Percentiles rank a stretch among this genome's conserved stretches.
Evolutionary conservation across 2,329 filamentous ascomycete species (phyloP).

Genomic region (Paecilomyces variotii): DNA sequence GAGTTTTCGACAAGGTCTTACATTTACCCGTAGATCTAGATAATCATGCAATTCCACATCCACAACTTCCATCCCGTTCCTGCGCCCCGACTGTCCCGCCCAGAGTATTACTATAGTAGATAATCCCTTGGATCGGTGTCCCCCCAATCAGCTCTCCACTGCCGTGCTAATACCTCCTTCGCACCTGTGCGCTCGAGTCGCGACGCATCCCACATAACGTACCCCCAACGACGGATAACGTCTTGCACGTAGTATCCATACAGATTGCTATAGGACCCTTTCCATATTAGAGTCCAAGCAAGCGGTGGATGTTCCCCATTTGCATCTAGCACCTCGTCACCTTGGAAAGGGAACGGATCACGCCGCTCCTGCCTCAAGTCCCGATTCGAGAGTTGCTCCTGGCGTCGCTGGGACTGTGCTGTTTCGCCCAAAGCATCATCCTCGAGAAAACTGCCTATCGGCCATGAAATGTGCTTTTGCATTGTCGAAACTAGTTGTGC

Average conservation of each 20-base stretch:
- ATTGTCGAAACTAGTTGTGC: constrained; percentile 7
- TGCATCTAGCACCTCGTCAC: not conserved
- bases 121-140: no score
- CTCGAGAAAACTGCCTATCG: not conserved
- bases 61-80: constrained; percentile 28
- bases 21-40: not conserved
- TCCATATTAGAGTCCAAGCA: constrained; percentile 6
- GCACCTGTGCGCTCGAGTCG: constrained; percentile 6
- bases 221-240: constrained; percentile 9
- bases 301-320: constrained; percentile 3
- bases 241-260: constrained; percentile 1
- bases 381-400: no score
- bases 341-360: constrained; percentile 4
- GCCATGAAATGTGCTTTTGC: constrained; percentile 3
- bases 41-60: constrained; percentile 21
- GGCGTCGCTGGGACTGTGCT: not conserved
- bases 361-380: not conserved
- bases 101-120: no score
- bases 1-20: not conserved
- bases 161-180: no score
- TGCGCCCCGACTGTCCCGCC: constrained; percentile 23
- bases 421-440: constrained; percentile 1
- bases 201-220: constrained; percentile 14
- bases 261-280: constrained; percentile 5
- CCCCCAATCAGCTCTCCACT: no score